Evolutionary conservation across 306 rosid genomes (phyloP).

Genomic region (Clitoria ternatea): DNA sequence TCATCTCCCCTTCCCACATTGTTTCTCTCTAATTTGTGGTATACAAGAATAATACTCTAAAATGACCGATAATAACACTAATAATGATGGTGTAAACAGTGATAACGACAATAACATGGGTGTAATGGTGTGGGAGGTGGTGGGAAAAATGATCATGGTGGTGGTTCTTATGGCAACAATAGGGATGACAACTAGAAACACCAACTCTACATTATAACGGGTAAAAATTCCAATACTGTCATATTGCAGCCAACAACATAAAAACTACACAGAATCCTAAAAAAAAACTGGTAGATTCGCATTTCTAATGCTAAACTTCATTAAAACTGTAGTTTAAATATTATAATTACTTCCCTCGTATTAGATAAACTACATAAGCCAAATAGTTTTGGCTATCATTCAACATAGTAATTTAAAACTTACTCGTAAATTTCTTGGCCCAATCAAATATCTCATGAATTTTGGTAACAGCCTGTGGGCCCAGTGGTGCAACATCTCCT

Average conservation of each 20-base stretch:
- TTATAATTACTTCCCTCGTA: neutral
- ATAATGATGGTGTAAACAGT: no score
- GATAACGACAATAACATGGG: no score
- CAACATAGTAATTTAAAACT: constrained; percentile 23
- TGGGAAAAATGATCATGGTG: no score
- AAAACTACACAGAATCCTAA: neutral
- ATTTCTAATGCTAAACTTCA: neutral
- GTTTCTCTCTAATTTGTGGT: no score
- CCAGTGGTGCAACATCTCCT: constrained; percentile 95
- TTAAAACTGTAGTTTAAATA: neutral
- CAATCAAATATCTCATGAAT: constrained; percentile 96
- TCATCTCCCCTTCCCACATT: no score
- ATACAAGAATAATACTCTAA: no score
- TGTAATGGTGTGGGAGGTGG: no score
- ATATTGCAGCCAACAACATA: neutral
- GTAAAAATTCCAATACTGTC: neutral
- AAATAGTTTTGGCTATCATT: neutral
- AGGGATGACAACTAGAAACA: no score
- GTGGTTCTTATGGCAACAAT: no score
- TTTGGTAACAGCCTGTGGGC: constrained; percentile 92
- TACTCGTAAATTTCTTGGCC: constrained; percentile 96
- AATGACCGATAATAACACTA: no score
- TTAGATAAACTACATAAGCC: neutral
- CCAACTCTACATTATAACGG: neutral
- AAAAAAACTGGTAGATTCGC: neutral